Evolutionary conservation across 106 monocot genomes (phyloP).

Genomic region (Dioscorea alata): DNA sequence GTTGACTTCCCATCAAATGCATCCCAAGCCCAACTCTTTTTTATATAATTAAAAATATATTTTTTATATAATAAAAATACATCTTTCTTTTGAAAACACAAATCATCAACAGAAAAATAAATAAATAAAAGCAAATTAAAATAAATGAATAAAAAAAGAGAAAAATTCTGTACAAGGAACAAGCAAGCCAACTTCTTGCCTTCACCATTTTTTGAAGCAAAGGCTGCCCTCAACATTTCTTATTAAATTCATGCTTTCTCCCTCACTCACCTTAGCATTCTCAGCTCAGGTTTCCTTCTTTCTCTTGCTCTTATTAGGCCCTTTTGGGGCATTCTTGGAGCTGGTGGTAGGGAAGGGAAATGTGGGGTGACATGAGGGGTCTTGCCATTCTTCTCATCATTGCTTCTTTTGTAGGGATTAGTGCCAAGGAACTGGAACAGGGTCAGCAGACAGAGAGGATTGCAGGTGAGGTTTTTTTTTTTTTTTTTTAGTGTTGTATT

Average conservation of each 20-base stretch:
- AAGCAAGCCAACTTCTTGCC: background rate
- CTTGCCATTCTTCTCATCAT: constrained; percentile 21
- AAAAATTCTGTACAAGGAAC: background rate
- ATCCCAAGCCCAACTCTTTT: background rate
- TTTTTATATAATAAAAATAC: background rate
- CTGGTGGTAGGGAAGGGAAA: background rate
- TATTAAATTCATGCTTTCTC: background rate
- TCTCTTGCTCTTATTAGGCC: background rate
- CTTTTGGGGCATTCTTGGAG: background rate
- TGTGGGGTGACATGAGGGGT: constrained; percentile 6
- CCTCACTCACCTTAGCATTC: background rate
- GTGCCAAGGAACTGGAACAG: constrained; percentile 16
- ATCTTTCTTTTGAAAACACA: background rate
- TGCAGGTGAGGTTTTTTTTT: constrained; percentile 23
- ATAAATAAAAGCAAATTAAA: background rate
- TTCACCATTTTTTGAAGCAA: background rate
- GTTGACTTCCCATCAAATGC: background rate
- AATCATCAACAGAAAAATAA: background rate
- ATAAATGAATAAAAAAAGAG: background rate
- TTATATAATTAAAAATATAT: background rate
- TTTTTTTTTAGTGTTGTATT: background rate
- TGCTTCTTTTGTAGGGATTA: constrained; percentile 7
- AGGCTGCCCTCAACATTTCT: background rate
- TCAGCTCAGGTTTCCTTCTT: background rate
- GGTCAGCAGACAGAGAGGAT: constrained; percentile 54